A percentile compares a stretch with the other conserved stretches of the same genome.
These are phyloP conservation scores for Podaxis sp. DNA, from an alignment of 768 basidiomycete genomes.

Conservation along the genomic window DNA sequence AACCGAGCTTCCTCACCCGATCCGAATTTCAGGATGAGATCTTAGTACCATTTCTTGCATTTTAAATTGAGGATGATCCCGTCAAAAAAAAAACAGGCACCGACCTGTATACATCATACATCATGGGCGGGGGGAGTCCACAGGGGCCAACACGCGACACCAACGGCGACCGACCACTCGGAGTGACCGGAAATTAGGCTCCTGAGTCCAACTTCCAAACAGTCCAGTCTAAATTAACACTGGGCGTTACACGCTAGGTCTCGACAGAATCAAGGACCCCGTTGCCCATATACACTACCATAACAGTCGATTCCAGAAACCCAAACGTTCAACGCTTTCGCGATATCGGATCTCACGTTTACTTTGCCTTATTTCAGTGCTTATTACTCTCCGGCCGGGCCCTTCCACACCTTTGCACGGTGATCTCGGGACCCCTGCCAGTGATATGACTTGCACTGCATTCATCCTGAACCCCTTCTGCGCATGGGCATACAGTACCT, in stretches of 20 bases:
- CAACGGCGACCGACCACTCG: slow-evolving; percentile 5
- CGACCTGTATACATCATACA: not conserved
- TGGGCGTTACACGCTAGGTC: not conserved
- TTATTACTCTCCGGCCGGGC: not conserved
- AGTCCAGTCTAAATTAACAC: not conserved
- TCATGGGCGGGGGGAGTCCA: not conserved
- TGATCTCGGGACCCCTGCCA: not conserved
- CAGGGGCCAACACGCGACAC: not conserved
- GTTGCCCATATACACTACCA: not conserved
- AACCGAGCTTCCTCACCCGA: not conserved
- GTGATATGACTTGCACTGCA: not conserved
- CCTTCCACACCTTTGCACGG: not conserved
- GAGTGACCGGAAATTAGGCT: slow-evolving; percentile 4
- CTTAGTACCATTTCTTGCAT: not conserved
- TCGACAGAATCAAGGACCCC: not conserved
- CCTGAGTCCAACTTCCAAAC: not conserved
- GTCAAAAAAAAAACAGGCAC: not conserved
- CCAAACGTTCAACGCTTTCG: not conserved
- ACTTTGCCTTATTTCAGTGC: not conserved
- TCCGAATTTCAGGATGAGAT: not conserved
- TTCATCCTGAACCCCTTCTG: not conserved
- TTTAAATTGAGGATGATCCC: not conserved
- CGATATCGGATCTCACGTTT: not conserved
- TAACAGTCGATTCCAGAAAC: slow-evolving; percentile 6
- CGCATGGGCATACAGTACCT: not conserved